Conservation (phyloP, 2,329 filamentous ascomycete species). For the Blumeria graminis region DNA sequence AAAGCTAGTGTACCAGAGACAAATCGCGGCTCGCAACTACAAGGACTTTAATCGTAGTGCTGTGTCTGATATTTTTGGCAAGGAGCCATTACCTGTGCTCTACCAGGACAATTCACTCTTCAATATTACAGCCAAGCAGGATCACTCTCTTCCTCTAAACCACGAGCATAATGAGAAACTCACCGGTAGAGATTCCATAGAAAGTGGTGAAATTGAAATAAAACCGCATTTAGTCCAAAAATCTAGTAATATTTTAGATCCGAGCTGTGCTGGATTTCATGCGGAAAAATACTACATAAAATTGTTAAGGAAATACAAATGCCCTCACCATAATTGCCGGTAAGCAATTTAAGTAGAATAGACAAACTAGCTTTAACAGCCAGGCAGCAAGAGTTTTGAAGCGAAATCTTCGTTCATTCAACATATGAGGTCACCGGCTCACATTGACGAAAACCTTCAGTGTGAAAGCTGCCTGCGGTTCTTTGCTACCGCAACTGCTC, state of each 20-base stretch:
- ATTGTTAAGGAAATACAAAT: slow-evolving; percentile 10
- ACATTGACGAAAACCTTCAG: slow-evolving; percentile 16
- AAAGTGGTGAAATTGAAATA: not conserved
- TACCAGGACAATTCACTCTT: not conserved
- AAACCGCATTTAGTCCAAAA: not conserved
- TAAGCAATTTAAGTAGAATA: slow-evolving; percentile 5
- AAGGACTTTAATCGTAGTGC: slow-evolving; percentile 2
- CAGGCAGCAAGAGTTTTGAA: slow-evolving; percentile 4
- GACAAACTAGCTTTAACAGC: not conserved
- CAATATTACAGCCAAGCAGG: not conserved
- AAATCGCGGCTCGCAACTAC: slow-evolving; percentile 2
- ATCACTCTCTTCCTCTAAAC: not conserved
- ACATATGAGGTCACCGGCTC: slow-evolving; percentile 23
- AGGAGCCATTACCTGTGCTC: not conserved
- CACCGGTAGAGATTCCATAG: too few relatives aligned
- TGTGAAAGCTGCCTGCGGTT: slow-evolving; percentile 23
- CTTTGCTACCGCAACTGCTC: slow-evolving; percentile 20
- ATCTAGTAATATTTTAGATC: slow-evolving; percentile 5
- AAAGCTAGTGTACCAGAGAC: not conserved
- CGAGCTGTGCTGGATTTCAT: slow-evolving; percentile 7
- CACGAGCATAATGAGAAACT: not conserved
- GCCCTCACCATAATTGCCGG: slow-evolving; percentile 11
- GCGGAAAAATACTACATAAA: slow-evolving; percentile 6
- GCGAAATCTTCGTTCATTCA: slow-evolving; percentile 5
- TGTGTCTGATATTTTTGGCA: not conserved